Percentiles rank a stretch among this genome's conserved stretches.
Evolutionary conservation across 202 grass and related monocot species (phyloP).

Genomic region (Saccharum hybrid): DNA sequence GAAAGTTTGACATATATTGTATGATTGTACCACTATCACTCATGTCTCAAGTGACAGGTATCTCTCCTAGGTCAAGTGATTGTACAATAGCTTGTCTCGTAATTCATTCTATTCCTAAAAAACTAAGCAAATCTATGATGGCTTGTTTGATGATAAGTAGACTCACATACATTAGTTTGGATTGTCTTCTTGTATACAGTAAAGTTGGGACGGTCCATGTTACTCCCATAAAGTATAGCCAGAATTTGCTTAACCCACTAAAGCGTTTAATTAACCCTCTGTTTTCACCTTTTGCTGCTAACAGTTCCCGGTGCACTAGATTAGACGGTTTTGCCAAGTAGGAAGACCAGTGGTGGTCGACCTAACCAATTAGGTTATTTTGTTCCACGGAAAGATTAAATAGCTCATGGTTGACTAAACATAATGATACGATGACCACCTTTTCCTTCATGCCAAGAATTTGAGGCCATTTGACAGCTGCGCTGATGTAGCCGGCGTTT

Average conservation of each 20-base stretch:
- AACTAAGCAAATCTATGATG: neutral
- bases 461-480: neutral
- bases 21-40: neutral
- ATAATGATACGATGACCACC: neutral
- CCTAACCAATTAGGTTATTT: neutral
- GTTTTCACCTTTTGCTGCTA: neutral
- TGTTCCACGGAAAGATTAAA: neutral
- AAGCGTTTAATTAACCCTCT: neutral
- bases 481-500: neutral
- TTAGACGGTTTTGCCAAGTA: neutral
- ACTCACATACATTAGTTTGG: neutral
- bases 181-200: neutral
- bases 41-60: neutral
- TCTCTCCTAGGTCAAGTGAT: neutral
- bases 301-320: neutral
- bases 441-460: neutral
- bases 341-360: neutral
- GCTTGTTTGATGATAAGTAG: slow-evolving; percentile 1
- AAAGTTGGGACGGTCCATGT: neutral
- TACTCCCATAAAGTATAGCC: neutral
- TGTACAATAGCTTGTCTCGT: neutral
- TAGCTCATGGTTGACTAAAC: neutral
- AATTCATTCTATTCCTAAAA: neutral
- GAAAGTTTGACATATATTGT: neutral
- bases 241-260: neutral